Evolutionary conservation across 2,329 filamentous ascomycete genomes (phyloP), one percentile per base, ranked within the genome.

Genomic region (Fusarium dlaminii): DNA sequence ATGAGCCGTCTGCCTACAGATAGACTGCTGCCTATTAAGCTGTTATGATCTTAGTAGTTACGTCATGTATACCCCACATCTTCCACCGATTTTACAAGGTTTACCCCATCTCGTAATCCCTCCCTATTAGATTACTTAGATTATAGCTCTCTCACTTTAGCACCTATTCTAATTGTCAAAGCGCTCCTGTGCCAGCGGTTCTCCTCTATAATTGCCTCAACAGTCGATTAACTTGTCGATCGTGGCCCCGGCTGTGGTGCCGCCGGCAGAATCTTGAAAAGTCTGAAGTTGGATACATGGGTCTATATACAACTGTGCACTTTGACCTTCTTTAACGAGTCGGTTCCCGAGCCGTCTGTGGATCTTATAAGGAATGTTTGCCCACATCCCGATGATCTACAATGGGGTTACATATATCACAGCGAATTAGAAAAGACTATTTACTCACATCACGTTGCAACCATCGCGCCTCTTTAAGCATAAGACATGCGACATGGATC

Each of bases 351-450:
- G 11, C 37, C 27, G 37, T 9, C 15, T 64, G 45, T 63, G 43
- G 57, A 52, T 9, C 62, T 17, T 10, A 17, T 63, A 9, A 6
- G 24, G 45, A 15, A 27, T 27, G 39, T 36, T 17, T 13, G 30
- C 59, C 63, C 59, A 66, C 63, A 66, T 66, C 39, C 63, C 63
- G 63, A 64, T 15, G 14, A 29, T 20, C n/a, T 18, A 12, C 11
- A 10, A 22, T 24, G 29, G n/a, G 34, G n/a, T 8, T 24, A 45
- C 13, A 4, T 34, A 13, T 22, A 4, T 7, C 6, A 5, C 45
- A 46, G 27, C 63, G 63, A 66, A 66, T 66, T 3, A 55, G 39
- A 13, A 34, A n/a, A 15, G 14, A 12, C 5, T 6, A 6, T 66
- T 66, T 66, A 64, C 39, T 29, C 36, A 66, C 11, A 20, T 29